Conservation (phyloP, 306 rosid species). For the Gillenia trifoliata region DNA sequence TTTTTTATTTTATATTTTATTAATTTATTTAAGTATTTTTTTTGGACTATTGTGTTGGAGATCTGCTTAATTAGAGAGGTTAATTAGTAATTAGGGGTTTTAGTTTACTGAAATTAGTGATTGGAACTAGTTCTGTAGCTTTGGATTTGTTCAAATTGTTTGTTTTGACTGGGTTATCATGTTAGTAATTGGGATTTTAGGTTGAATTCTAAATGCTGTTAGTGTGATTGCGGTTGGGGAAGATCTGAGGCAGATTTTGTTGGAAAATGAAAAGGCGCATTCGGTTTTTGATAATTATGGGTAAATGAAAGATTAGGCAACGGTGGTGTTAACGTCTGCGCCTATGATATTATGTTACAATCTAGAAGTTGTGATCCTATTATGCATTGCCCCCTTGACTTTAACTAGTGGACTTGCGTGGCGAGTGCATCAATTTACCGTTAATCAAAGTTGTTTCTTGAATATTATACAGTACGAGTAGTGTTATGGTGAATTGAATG, state of each 20-base stretch:
- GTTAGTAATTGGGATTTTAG: background rate
- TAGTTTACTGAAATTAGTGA: conserved; percentile 20
- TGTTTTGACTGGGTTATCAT: background rate
- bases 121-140: conserved; percentile 20
- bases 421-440: background rate
- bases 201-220: background rate
- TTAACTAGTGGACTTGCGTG: background rate
- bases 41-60: conserved; percentile 19
- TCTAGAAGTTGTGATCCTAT: background rate
- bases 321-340: too few relatives aligned
- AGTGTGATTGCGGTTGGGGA: background rate
- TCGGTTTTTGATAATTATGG: background rate
- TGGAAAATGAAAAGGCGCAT: background rate
- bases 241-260: background rate
- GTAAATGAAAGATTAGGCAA: background rate
- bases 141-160: background rate
- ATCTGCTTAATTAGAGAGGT: conserved; percentile 31
- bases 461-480: too few relatives aligned
- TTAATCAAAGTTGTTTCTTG: too few relatives aligned
- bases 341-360: background rate
- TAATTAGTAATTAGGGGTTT: conserved; percentile 17
- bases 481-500: background rate
- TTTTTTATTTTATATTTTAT: background rate
- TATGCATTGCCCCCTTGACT: background rate
- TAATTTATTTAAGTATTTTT: background rate